These are phyloP conservation scores for Parietaria judaica DNA, from an alignment of 306 rosid species.

Conservation along the genomic window DNA sequence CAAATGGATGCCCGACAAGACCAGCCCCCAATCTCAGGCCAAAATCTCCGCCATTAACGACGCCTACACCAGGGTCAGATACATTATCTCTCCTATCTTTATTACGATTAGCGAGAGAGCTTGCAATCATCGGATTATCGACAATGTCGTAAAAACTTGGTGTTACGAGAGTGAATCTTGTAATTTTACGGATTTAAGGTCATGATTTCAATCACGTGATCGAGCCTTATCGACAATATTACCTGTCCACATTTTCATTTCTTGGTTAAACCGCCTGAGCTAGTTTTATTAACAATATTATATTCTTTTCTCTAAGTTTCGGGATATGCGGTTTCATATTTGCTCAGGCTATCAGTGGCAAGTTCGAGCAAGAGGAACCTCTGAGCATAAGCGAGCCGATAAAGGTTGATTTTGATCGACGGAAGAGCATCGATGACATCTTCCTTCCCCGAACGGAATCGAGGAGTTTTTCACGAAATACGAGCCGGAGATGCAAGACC, in stretches of 20 bases:
- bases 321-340: not conserved
- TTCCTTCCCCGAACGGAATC: slow-evolving; percentile 29
- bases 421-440: slow-evolving; percentile 40
- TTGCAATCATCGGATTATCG: no score
- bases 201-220: no score
- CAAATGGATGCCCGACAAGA: slow-evolving; percentile 32
- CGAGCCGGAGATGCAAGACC: slow-evolving; percentile 55
- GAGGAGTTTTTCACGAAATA: slow-evolving; percentile 23
- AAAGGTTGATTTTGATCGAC: slow-evolving; percentile 16
- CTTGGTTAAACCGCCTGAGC: no score
- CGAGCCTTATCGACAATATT: no score
- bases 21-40: slow-evolving; percentile 15
- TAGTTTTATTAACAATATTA: not conserved
- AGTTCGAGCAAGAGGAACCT: slow-evolving; percentile 13
- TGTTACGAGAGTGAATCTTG: no score
- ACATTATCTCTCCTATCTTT: not conserved
- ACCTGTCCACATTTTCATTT: no score
- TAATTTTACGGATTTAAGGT: no score
- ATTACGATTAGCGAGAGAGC: no score
- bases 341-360: slow-evolving; percentile 2
- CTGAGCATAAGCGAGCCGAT: slow-evolving; percentile 24
- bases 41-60: slow-evolving; percentile 8
- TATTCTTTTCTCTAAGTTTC: not conserved
- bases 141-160: no score
- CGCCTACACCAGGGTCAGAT: slow-evolving; percentile 19